Evolutionary conservation across 2,329 filamentous ascomycete genomes (phyloP), one percentile per base, ranked within the genome.

Genomic region (Xylogone sp.): DNA sequence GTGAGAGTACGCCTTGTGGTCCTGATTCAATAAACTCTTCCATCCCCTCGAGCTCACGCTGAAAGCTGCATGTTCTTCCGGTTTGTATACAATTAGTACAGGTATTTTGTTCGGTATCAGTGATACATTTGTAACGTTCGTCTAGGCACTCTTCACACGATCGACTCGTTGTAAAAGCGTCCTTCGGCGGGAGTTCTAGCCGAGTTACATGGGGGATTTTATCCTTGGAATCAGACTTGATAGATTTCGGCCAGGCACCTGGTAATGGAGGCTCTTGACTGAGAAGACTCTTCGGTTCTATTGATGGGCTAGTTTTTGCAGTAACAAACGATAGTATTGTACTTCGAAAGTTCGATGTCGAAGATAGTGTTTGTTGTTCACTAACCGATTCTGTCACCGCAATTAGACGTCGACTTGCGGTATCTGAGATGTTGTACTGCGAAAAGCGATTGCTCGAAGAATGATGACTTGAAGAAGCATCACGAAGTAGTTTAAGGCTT

Each of bases 401-500:
- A 22, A 22, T 3, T 31, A 57, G 34, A 4, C 51, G 34, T 12
- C 48, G 49, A 42, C 54, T 56, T 1, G 59, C 55, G 6, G 55
- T 50, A 42, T 62, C 58, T 13, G 54, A 58, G 3, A 58, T 34
- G 2, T 51, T 48, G 9, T 45, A 51, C 12, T 45, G 18, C 3
- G 22, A 46, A 5, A 52, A 51, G 7, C 34, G 20, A 43, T 53
- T 19, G 18, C 45, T 53, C 8, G n/a, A n/a, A n/a, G 49, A 57
- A 18, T 27, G 20, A 45, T 53, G 21, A 18, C 45, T 53, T 12
- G 49, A 57, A 18, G 52, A 50, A 12, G 51, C 51, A 46, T 58
- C 50, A 7, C 46, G 50, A 3, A 65, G 55, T 10, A 64, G 43
- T 19, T 50, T 46, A 6, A 62, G 52, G 29, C 57, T 62, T 19